Percentiles rank a stretch among this genome's conserved stretches.
Conservation (phyloP, 495 filamentous ascomycete species). For the Parachaetomium inaequale region DNA sequence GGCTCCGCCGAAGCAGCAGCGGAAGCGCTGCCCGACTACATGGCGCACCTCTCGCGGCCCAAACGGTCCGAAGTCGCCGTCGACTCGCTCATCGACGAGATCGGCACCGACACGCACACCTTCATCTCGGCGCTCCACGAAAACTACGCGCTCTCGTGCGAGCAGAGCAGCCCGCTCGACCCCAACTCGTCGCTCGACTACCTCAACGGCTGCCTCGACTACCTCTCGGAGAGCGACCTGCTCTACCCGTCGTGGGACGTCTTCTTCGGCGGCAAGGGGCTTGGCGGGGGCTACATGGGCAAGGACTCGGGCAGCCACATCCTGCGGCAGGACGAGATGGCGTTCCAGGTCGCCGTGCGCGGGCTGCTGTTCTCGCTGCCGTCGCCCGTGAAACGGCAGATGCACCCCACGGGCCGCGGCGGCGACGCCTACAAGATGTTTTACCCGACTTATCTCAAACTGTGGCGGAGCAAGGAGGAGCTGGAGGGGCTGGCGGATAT, state of each 20-base stretch:
- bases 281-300: constrained; percentile 45
- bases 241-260: constrained; percentile 60
- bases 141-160: constrained; percentile 85
- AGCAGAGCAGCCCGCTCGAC: constrained; percentile 49
- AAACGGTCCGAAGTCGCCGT: constrained; percentile 67
- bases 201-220: constrained; percentile 69
- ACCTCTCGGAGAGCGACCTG: constrained; percentile 81
- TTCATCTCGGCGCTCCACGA: constrained; percentile 93
- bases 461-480: constrained; percentile 78
- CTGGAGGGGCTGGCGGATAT: constrained; percentile 65
- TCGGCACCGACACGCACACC: constrained; percentile 81
- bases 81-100: constrained; percentile 77
- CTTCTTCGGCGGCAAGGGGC: constrained; percentile 47
- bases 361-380: constrained; percentile 81
- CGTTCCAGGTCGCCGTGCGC: constrained; percentile 81
- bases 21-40: constrained; percentile 56
- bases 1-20: constrained; percentile 35
- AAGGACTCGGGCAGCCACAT: constrained; percentile 61
- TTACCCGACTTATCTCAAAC: constrained; percentile 71
- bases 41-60: constrained; percentile 58
- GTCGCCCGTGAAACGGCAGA: constrained; percentile 69
- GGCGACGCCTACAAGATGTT: constrained; percentile 77
- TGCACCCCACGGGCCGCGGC: constrained; percentile 40
- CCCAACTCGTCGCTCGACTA: constrained; percentile 58
- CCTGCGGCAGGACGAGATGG: constrained; percentile 85